Evolutionary conservation across 441 rosid species (phyloP), one percentile per base, ranked within the genome.

Genomic region (Metrosideros polymorpha): DNA sequence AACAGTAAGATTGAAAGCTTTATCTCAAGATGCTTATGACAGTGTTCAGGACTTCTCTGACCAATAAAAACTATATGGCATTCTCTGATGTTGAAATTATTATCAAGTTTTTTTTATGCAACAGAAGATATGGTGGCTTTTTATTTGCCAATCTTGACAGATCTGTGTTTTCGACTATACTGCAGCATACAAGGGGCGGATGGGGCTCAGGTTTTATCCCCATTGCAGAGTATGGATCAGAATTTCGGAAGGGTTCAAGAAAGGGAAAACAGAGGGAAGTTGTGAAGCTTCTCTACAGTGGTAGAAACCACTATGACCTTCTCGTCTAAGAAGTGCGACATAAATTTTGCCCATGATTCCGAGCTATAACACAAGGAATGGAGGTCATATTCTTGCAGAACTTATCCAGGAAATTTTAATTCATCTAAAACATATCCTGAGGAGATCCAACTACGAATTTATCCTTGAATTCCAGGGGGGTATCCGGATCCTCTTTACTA

Each of bases 221-320:
- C 71, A 96, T 96, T 75, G 93, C 95, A 54, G 98, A 97, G 88
- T 97, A 96, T 83, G 98, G 99, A 91, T 83, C 86, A 1, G 97
- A 97, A 91, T 95, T 93, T 88, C 85, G 86, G 84, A 92, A 92
- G 92, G 84, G 61, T 42, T 52, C 63, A 22, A 90, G 89, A 85
- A 92, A 88, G 84, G 91, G 91, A 82, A 94, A 94, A 85, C 91
- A 92, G 30, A 93, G 88, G 88, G 93, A 92, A 89, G 97, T 89
- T 76, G 96, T 95, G 89, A 95, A 94, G 94, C 95, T 97, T 85
- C 95, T 96, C 82, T 97, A 96, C 89, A 96, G 95, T 61, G 98
- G 98, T 57, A 92, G 92, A 89, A 97, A 95, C 91, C 98, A 96
- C 89, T 97, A 95, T 85, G 99, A 97, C 89, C 89, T 97, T 84